Base-by-base conservation (phyloP, 106 monocot genomes). In the Dendrobium huoshanense region DNA sequence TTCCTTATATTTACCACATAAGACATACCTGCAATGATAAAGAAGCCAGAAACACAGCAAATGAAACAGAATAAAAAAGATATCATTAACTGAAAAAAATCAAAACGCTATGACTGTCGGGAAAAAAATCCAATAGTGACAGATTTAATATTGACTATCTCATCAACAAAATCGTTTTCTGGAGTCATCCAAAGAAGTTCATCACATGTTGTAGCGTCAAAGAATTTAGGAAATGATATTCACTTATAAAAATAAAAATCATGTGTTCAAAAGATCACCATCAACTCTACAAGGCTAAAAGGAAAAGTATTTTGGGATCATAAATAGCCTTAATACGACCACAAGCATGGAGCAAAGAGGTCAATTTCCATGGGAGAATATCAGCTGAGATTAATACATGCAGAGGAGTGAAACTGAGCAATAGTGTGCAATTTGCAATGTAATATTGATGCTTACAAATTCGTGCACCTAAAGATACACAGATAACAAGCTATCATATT, bases 11-110 rank as follows among this genome's bases (percentile, higher is more conserved):
- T 85, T 73, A 41, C 73, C 79, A 82, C 82, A 81, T 7, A 45
- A 37, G 24, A 82, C 77, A 67, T 85, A 88, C 75, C 87, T 87
- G 54, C 17, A 51, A 67, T 19, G 61, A 17, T 16, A 41, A 48
- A 19, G 20, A 74, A 74, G 7, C 1, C n/a, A 8, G 13, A 72
- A 70, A 40, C 22, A 58, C 22, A 58, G 20, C n/a, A 17, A 58
- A 58, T 19, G 0, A 58, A 37, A n/a, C 58, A 58, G 58, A 58
- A n/a, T 17, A n/a, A 58, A 58, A 45, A 45, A 9, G 45, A 45
- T 0, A 56, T 56, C 3, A 19, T 56, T 56, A 56, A 56, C 10
- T 56, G 2, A 56, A 17, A 56, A 19, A 15, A 56, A 56, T 19
- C 56, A 56, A 56, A 56, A 56, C 0, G 15, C 56, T 19, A 15